Evolutionary conservation across 345 rosid species (phyloP), one percentile per base, ranked within the genome.

Genomic region (Melaleuca alternifolia): DNA sequence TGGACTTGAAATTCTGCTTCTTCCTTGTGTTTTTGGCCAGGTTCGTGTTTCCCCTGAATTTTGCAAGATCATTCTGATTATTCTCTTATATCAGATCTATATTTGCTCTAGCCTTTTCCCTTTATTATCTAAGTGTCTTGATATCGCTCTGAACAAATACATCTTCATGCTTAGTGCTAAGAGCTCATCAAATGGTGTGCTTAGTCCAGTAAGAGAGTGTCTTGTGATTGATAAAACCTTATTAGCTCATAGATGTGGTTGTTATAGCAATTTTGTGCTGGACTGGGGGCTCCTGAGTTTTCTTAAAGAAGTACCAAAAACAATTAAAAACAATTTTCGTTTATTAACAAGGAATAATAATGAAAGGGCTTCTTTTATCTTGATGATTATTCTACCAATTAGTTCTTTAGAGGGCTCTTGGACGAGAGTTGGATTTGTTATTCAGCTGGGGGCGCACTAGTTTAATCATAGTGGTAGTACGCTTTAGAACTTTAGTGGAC

Each of bases 1-100:
- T 87, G 92, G 90, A 88, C 87, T 86, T 86, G 85, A 85, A 89
- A 88, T 62, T 87, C 41, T 87, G 88, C 91, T 91, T 83, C 91
- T 86, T 77, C 57, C 76, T 53, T 87, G 50, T 85, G 51, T 71
- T 71, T 71, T 71, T 44, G 52, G 59, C 89, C 92, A 90, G 92
- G 91, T 92, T 90, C 85, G 93, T 85, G 88, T 65, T 77, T 85
- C 51, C 87, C 51, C 28, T 20, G 51, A 53, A 86, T 56, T 76
- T 86, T 77, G 37, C 61, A 37, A 71, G 81, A 37, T 37, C 81
- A 71, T 71, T 37, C 24, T 71, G 48, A 37, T 71, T 71, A 37
- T 71, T 71, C 46, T 18, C 37, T 71, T 71, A 71, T 37, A 71
- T 71, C 81, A 71, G 37, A 71, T 71, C 81, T 71, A 18, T 71